Evolutionary conservation across 1,139 yeast genomes (phyloP).

Genomic region (Pneumocystis wakefieldiae): DNA sequence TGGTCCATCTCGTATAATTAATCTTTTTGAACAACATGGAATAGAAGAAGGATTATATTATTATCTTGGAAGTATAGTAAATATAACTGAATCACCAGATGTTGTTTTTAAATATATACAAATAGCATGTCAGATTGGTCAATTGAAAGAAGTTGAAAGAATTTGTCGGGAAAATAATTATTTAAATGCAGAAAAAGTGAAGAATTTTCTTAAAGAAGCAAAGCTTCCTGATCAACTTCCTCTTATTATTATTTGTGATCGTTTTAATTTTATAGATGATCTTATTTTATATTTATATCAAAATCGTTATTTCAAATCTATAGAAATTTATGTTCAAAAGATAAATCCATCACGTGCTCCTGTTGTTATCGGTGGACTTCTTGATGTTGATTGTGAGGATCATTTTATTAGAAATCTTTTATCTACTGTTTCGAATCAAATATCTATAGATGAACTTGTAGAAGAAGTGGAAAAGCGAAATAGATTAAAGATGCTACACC

Average conservation of each 20-base stretch:
- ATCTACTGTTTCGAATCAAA: slow-evolving; percentile 81
- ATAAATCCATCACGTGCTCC: slow-evolving; percentile 93
- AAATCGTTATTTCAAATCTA: slow-evolving; percentile 86
- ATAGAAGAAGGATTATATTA: slow-evolving; percentile 88
- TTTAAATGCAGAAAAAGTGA: slow-evolving; percentile 93
- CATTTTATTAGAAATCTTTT: slow-evolving; percentile 65
- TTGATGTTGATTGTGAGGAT: slow-evolving; percentile 97
- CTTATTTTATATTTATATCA: slow-evolving; percentile 84
- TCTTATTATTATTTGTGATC: slow-evolving; percentile 87
- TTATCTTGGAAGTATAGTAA: slow-evolving; percentile 83
- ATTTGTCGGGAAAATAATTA: slow-evolving; percentile 86
- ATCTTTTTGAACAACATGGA: slow-evolving; percentile 83
- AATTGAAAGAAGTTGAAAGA: slow-evolving; percentile 86
- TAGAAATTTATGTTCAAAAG: slow-evolving; percentile 93
- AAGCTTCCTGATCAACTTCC: slow-evolving; percentile 92
- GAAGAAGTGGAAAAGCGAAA: slow-evolving; percentile 93
- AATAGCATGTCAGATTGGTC: slow-evolving; percentile 82
- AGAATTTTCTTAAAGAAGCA: slow-evolving; percentile 89
- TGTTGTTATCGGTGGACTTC: slow-evolving; percentile 86
- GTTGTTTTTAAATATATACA: slow-evolving; percentile 93
- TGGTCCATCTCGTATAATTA: slow-evolving; percentile 72
- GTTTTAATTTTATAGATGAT: slow-evolving; percentile 84
- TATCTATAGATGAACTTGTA: slow-evolving; percentile 79
- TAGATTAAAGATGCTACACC: slow-evolving; percentile 76
- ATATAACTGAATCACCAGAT: slow-evolving; percentile 83